A percentile compares a stretch with the other conserved stretches of the same genome.
phyloP scores from a whole-genome alignment of 2,329 filamentous ascomycete species.

The Myriosclerotinia scirpicola region DNA sequence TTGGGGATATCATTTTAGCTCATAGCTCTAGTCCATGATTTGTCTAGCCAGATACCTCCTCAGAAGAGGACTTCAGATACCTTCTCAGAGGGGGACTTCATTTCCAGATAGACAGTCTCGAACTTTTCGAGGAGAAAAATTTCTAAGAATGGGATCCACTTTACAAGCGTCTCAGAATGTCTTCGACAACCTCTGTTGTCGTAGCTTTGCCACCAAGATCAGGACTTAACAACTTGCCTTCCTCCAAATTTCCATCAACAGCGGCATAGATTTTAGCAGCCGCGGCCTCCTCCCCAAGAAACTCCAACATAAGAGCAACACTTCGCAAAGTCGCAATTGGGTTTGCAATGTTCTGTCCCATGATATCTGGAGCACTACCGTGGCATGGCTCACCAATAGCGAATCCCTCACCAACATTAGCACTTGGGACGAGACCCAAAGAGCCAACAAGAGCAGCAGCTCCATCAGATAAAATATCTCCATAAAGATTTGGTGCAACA shows the following conservation, averaged over 20 bases:
- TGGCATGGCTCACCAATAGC: slow-evolving; percentile 98
- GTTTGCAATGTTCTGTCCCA: slow-evolving; percentile 90
- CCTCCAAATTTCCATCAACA: slow-evolving; percentile 85
- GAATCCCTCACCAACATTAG: slow-evolving; percentile 92
- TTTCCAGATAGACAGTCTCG: slow-evolving; percentile 17
- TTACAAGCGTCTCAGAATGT: slow-evolving; percentile 81
- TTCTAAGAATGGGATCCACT: slow-evolving; percentile 23
- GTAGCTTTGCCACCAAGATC: slow-evolving; percentile 86
- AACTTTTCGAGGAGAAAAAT: slow-evolving; percentile 13
- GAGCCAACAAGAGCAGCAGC: slow-evolving; percentile 91
- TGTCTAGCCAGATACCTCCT: slow-evolving; percentile 18
- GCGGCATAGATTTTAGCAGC: slow-evolving; percentile 89
- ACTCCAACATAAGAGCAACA: slow-evolving; percentile 94
- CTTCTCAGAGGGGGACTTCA: slow-evolving; percentile 17
- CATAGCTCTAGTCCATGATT: slow-evolving; percentile 18
- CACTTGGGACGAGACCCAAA: slow-evolving; percentile 87
- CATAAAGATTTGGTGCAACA: slow-evolving; percentile 95
- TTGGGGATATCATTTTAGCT: slow-evolving; percentile 21
- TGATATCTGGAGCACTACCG: slow-evolving; percentile 92
- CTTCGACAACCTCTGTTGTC: slow-evolving; percentile 82
- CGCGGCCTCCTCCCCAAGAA: slow-evolving; percentile 81
- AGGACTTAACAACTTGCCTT: slow-evolving; percentile 78
- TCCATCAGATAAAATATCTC: slow-evolving; percentile 93
- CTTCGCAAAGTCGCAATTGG: slow-evolving; percentile 92
- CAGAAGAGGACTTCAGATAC: slow-evolving; percentile 20